A percentile compares a stretch with the other conserved stretches of the same genome.
phyloP scores from a whole-genome alignment of 139 green algal species.

The Asterochloris sp. region DNA sequence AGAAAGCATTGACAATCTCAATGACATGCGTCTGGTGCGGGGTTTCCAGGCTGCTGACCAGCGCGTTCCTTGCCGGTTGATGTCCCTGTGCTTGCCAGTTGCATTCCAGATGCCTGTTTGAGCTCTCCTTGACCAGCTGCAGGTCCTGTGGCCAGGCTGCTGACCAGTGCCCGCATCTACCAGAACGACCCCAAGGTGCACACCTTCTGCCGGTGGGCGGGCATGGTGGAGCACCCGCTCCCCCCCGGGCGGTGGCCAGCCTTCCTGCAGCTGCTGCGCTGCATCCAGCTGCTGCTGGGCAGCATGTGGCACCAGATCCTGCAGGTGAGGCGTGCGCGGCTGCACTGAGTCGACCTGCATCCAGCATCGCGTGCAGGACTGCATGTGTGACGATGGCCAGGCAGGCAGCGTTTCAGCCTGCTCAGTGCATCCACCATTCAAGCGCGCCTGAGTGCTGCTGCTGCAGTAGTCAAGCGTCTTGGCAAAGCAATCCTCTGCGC shows the following conservation, averaged over 20 bases:
- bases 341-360: no score
- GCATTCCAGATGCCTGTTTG: neutral
- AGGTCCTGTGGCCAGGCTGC: conserved; percentile 31
- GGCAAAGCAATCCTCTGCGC: no score
- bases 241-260: conserved; percentile 34
- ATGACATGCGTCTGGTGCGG: neutral
- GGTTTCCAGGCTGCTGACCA: neutral
- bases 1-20: neutral
- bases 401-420: no score
- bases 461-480: no score
- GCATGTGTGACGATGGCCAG: no score
- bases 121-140: neutral
- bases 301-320: conserved; percentile 17
- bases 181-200: conserved; percentile 34
- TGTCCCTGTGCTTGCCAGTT: neutral
- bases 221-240: conserved; percentile 24
- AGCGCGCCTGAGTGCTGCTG: no score
- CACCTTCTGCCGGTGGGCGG: conserved; percentile 36
- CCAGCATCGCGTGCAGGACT: no score
- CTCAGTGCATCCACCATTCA: no score
- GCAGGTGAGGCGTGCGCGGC: conserved; percentile 7
- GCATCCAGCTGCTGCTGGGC: conserved; percentile 37
- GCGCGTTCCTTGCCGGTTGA: neutral
- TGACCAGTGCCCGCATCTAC: conserved; percentile 9
- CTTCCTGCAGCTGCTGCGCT: conserved; percentile 44